Evolutionary conservation across 768 basidiomycete genomes (phyloP).

Genomic region (Suillus tomentosus): DNA sequence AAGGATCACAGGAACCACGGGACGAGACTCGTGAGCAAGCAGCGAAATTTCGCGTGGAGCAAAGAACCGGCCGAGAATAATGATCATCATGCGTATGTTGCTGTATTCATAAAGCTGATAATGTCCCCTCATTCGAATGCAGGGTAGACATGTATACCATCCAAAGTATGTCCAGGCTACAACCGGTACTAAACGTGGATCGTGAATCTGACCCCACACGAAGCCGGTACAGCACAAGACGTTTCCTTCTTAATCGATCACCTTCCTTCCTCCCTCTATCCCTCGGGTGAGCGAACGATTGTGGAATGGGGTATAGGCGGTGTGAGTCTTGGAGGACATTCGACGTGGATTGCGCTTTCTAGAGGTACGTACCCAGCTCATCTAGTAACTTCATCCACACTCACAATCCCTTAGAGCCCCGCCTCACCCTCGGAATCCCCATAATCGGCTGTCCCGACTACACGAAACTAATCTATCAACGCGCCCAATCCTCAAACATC

Average conservation of each 20-base stretch:
- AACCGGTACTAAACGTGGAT: not conserved
- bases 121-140: too few relatives aligned
- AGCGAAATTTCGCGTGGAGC: slow-evolving; percentile 29
- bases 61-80: slow-evolving; percentile 25
- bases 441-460: slow-evolving; percentile 78
- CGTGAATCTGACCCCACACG: not conserved
- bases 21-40: slow-evolving; percentile 25
- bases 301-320: slow-evolving; percentile 74
- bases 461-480: slow-evolving; percentile 51
- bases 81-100: slow-evolving; percentile 31
- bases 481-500: slow-evolving; percentile 51
- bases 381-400: not conserved
- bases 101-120: not conserved
- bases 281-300: slow-evolving; percentile 59
- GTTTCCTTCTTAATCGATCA: slow-evolving; percentile 83
- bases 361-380: slow-evolving; percentile 35
- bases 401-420: slow-evolving; percentile 38
- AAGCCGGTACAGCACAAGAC: slow-evolving; percentile 68
- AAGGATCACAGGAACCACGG: slow-evolving; percentile 38
- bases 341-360: slow-evolving; percentile 71
- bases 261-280: slow-evolving; percentile 73
- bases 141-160: slow-evolving; percentile 26
- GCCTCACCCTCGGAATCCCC: slow-evolving; percentile 47
- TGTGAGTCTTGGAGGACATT: slow-evolving; percentile 82
- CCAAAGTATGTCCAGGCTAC: slow-evolving; percentile 25